phyloP scores from a whole-genome alignment of 495 filamentous ascomycete genomes.

The Podospora appendiculata region DNA sequence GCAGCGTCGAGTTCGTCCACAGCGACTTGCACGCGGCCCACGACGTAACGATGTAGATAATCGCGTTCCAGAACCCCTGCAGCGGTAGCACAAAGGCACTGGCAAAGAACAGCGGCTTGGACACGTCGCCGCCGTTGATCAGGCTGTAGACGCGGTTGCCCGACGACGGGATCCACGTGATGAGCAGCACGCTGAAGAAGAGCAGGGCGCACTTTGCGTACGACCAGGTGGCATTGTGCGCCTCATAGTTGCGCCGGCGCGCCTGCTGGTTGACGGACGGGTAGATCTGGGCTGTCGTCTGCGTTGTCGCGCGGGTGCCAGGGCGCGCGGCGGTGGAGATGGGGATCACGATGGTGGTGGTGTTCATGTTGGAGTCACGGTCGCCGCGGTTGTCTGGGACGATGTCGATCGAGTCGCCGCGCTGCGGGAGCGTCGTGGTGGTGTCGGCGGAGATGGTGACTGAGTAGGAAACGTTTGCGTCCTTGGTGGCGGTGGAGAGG shows the following conservation, averaged over 20 bases:
- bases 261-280: not conserved
- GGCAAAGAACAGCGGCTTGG: conserved; percentile 58
- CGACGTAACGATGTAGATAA: conserved; percentile 68
- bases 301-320: not conserved
- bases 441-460: conserved; percentile 39
- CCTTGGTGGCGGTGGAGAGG: conserved; percentile 2
- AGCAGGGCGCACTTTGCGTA: conserved; percentile 79
- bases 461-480: conserved; percentile 31
- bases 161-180: conserved; percentile 81
- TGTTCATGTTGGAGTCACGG: not conserved
- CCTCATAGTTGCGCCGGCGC: conserved; percentile 15
- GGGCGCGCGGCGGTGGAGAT: not conserved
- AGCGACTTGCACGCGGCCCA: conserved; percentile 37
- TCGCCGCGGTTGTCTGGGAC: conserved; percentile 5
- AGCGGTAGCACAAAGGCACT: conserved; percentile 73
- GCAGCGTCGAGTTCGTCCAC: conserved; percentile 6
- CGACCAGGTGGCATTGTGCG: conserved; percentile 57
- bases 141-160: conserved; percentile 72
- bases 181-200: conserved; percentile 73
- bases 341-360: not conserved
- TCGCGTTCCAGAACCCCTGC: conserved; percentile 80
- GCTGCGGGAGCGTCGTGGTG: conserved; percentile 8
- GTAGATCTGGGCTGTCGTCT: not conserved
- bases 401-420: conserved; percentile 9
- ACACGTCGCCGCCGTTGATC: conserved; percentile 41